These are phyloP conservation scores for Bipolaris gigantea DNA, from an alignment of 2,329 filamentous ascomycete genomes.

Conservation along the genomic window DNA sequence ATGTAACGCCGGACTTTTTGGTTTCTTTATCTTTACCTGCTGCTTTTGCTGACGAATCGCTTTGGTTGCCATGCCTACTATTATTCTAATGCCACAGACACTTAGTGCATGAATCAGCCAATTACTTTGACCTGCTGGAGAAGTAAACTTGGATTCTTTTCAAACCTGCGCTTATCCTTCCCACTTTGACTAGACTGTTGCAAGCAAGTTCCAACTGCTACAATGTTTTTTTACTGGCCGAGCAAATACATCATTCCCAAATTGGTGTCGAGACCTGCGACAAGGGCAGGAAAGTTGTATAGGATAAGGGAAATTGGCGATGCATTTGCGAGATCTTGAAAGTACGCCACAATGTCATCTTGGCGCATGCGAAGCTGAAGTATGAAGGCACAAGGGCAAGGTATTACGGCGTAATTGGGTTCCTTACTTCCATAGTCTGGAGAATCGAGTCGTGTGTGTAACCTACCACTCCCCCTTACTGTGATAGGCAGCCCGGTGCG, in stretches of 20 bases:
- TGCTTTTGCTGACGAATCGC: constrained; percentile 16
- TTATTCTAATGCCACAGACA: constrained; percentile 61
- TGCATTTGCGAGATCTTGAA: constrained; percentile 43
- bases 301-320: constrained; percentile 50
- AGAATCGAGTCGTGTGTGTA: constrained; percentile 49
- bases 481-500: constrained; percentile 46
- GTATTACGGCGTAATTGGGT: constrained; percentile 45
- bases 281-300: constrained; percentile 53
- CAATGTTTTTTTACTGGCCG: constrained; percentile 43
- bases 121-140: constrained; percentile 49
- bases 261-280: constrained; percentile 50
- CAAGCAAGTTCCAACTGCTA: constrained; percentile 46
- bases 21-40: background rate
- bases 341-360: constrained; percentile 41
- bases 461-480: constrained; percentile 46
- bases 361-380: constrained; percentile 47
- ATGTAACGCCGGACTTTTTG: constrained; percentile 46
- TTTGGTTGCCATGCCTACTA: constrained; percentile 64
- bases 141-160: constrained; percentile 44
- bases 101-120: constrained; percentile 59
- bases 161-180: constrained; percentile 45
- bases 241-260: constrained; percentile 45
- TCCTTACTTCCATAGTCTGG: constrained; percentile 42
- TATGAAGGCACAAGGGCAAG: constrained; percentile 47
- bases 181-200: constrained; percentile 48